Percentiles rank a stretch among this genome's conserved stretches.
These are phyloP conservation scores for Sonneratia alba DNA, from an alignment of 345 rosid species.

Conservation along the genomic window DNA sequence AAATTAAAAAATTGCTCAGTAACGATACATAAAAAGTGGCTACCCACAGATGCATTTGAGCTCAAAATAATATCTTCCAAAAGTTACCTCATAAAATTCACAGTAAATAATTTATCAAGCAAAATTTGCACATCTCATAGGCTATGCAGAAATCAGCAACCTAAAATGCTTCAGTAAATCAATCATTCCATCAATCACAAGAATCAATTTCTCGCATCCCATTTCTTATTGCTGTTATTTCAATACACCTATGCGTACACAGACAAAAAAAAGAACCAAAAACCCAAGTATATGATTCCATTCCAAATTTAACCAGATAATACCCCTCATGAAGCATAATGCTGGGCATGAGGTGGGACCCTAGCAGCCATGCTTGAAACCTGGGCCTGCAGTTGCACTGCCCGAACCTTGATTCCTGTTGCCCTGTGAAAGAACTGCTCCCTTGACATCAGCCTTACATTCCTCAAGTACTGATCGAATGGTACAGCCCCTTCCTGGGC, in stretches of 20 bases:
- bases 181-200: background rate
- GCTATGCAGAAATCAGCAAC: background rate
- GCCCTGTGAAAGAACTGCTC: conserved; percentile 91
- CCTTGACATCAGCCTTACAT: conserved; percentile 75
- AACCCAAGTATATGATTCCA: background rate
- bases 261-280: background rate
- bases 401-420: conserved; percentile 64
- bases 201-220: background rate
- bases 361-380: conserved; percentile 79
- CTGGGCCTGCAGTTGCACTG: conserved; percentile 80
- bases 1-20: background rate
- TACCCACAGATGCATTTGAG: background rate
- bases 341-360: conserved; percentile 40
- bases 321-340: conserved; percentile 13
- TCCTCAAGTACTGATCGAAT: conserved; percentile 81
- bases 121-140: background rate
- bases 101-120: background rate
- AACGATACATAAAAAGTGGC: background rate
- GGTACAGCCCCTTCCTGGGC: conserved; percentile 54
- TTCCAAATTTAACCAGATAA: background rate
- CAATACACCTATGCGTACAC: background rate
- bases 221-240: background rate
- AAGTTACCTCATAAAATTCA: background rate
- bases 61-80: background rate
- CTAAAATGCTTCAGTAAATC: background rate